These are phyloP conservation scores for Volvox africanus DNA, from an alignment of 139 green algal species.

Conservation along the genomic window DNA sequence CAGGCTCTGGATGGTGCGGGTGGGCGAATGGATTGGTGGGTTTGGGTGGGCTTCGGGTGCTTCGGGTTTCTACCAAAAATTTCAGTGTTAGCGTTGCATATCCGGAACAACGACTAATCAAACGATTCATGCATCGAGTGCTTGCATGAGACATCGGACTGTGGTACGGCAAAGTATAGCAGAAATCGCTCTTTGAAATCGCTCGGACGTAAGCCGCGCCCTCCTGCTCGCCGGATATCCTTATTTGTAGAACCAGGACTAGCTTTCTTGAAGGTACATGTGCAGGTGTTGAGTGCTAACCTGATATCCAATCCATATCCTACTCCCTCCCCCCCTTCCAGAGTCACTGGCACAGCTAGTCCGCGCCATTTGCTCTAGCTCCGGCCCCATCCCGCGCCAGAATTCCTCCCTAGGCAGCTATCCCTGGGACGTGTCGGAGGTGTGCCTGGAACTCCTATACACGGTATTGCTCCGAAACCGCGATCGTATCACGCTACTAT, in stretches of 20 bases:
- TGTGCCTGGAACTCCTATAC: conserved; percentile 94
- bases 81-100: no score
- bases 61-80: not conserved
- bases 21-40: not conserved
- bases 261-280: no score
- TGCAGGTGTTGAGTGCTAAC: no score
- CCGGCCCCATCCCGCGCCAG: conserved; percentile 64
- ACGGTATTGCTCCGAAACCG: conserved; percentile 91
- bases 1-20: no score
- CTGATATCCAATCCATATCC: not conserved
- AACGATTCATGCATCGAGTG: no score
- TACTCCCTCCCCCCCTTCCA: not conserved
- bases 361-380: conserved; percentile 81
- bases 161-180: no score
- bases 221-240: no score
- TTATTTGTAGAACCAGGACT: no score
- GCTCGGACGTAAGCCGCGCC: no score
- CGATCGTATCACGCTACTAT: conserved; percentile 88
- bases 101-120: no score
- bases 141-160: no score
- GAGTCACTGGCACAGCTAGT: conserved; percentile 87
- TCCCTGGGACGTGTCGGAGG: conserved; percentile 79
- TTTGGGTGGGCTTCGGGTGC: not conserved
- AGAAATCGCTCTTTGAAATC: no score
- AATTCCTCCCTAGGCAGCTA: conserved; percentile 33